Evolutionary conservation across 164 flowering plant genomes (phyloP), one percentile per base, ranked within the genome.

Genomic region (Saururus chinensis): DNA sequence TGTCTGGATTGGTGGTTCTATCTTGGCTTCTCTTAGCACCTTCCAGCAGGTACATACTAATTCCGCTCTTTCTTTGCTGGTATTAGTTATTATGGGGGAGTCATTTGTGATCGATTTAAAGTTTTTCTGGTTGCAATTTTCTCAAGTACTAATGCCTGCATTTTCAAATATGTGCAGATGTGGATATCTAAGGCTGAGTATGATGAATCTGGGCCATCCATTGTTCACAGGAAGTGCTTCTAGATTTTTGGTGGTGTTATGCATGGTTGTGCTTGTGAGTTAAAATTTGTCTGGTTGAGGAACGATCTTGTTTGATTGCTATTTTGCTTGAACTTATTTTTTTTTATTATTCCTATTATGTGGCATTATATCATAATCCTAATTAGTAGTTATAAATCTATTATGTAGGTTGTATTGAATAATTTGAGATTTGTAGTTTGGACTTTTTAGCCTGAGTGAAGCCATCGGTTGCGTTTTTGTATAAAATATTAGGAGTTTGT

Each of bases 171-270:
- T 26, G 22, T 58, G 74, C 79, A 84, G 89, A 84, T 82, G 87
- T 84, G 89, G 89, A 84, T 84, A 60, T 80, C 89, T 0, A 81
- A 84, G 76, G 84, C 77, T 7, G 86, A 82, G 68, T 84, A 84
- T 21, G 88, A 82, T 20, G 88, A 81, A 51, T 82, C 86, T 14
- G 88, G 86, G 8, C 86, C 86, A 30, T 81, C 86, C 7, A 84
- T 84, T 24, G 86, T 81, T 64, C 87, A 84, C 70, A 74, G 87
- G 73, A 84, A 84, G 65, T 85, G 91, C 80, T 85, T 85, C 77
- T 85, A 75, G 64, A 48, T 57, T 45, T 72, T 58, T 30, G 66
- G n/a, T 0, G 56, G 40, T 57, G 19, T 56, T 65, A 62, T 58
- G 61, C 57, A 65, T 61, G 66, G 25, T 60, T 66, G 65, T 48